phyloP scores from a whole-genome alignment of 1,284 basidiomycete genomes.

The Sporisorium exsertum region DNA sequence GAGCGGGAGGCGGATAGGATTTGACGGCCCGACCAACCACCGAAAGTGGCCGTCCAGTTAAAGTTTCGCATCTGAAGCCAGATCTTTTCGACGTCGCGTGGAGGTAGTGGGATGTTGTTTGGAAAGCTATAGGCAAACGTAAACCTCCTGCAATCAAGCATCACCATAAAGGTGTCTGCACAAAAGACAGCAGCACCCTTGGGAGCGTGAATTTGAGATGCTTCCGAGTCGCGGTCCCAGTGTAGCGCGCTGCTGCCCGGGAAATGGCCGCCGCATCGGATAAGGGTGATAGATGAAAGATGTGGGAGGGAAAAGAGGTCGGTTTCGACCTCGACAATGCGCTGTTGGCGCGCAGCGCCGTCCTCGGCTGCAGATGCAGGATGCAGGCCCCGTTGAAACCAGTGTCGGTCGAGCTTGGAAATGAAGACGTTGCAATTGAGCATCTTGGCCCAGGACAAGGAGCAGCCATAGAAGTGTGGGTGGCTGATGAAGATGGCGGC shows the following conservation, averaged over 20 bases:
- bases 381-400: conserved; percentile 39
- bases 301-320: conserved; percentile 24
- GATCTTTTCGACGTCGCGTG: conserved; percentile 36
- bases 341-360: conserved; percentile 22
- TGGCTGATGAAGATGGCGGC: conserved; percentile 38
- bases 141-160: conserved; percentile 28
- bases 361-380: conserved; percentile 15
- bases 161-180: conserved; percentile 37
- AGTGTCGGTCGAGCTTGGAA: conserved; percentile 35
- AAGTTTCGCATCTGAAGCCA: conserved; percentile 38
- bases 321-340: conserved; percentile 18
- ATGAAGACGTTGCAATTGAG: conserved; percentile 48
- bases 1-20: conserved; percentile 31
- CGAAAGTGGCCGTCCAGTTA: conserved; percentile 35
- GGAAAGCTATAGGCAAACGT: conserved; percentile 40
- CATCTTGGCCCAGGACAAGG: conserved; percentile 41
- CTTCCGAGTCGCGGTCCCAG: conserved; percentile 33
- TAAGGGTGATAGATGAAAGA: conserved; percentile 17
- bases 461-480: conserved; percentile 37
- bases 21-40: conserved; percentile 37
- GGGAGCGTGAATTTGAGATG: neutral
- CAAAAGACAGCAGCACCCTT: conserved; percentile 35
- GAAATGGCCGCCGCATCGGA: conserved; percentile 42
- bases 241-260: conserved; percentile 20
- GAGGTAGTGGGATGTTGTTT: conserved; percentile 42